Evolutionary conservation across 2,329 filamentous ascomycete species (phyloP), one percentile per base, ranked within the genome.

Genomic region (Hypoxylon sp.): DNA sequence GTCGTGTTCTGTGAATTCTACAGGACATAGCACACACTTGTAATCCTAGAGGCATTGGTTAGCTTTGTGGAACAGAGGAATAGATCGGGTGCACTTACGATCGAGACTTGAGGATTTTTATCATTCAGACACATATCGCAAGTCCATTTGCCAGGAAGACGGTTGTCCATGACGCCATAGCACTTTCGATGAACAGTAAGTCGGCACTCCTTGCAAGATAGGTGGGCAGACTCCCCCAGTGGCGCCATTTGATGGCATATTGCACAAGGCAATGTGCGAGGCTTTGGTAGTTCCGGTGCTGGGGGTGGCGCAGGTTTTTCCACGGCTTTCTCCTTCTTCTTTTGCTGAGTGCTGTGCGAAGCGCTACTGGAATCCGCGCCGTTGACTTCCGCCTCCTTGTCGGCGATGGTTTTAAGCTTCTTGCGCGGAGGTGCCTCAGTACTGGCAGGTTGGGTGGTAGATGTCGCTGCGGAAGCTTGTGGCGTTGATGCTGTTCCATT

Each of bases 101-200:
- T 95, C n/a, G 96, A 98, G 48, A 97, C 91, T 72, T 93, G 90
- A 4, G 95, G 94, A 75, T 91, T 95, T 78, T 94, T 94, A 78
- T 99, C 96, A 77, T 99, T 99, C 39, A 90, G 86, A 80, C 96
- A 99, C 88, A 94, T 97, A 80, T 98, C 96, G 80, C 96, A 99
- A 44, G 91, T 88, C 96, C 96, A 99, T 80, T 97, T 97, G 48
- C 86, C 87, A 33, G 89, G 86, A 59, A 86, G 86, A 46, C 92
- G 88, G 63, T 91, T 89, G 50, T 91, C 89, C 42, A 87, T 72
- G 33, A 98, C 86, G n/a, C 96, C 96, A 77, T 98, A 99, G 81
- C 96, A 99, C 69, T 90, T 89, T 59, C 92, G 91, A 80, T 99
- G 96, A 24, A 98, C 95, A 3, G 94, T 94, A 80, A 99, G 83